Conservation (phyloP, 495 filamentous ascomycete species). For the Penicillium mononematosum region DNA sequence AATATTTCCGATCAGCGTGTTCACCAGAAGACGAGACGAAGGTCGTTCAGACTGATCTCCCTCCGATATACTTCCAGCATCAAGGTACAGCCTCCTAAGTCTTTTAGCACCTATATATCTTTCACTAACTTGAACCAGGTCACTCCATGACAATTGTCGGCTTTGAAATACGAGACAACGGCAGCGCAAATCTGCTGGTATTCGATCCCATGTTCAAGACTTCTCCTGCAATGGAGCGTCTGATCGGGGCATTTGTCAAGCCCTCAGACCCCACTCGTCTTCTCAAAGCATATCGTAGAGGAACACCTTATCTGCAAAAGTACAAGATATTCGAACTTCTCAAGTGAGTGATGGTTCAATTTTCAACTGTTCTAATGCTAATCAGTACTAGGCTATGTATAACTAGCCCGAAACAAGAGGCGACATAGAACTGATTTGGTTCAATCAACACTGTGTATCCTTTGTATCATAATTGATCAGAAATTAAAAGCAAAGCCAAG, state of each 20-base stretch:
- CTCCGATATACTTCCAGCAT: constrained; percentile 92
- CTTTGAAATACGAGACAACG: constrained; percentile 66
- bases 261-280: constrained; percentile 51
- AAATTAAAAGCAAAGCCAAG: background rate
- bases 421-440: background rate
- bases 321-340: constrained; percentile 78
- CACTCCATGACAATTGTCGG: constrained; percentile 94
- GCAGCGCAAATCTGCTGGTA: constrained; percentile 70
- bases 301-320: constrained; percentile 61
- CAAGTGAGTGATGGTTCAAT: constrained; percentile 50
- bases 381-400: constrained; percentile 11
- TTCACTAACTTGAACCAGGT: constrained; percentile 44
- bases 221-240: constrained; percentile 56
- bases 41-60: constrained; percentile 64
- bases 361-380: background rate
- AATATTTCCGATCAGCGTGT: constrained; percentile 64
- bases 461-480: background rate
- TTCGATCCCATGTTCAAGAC: constrained; percentile 89
- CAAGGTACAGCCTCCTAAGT: constrained; percentile 46
- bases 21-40: constrained; percentile 40
- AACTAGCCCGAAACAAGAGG: background rate
- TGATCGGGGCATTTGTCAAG: constrained; percentile 49
- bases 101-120: background rate
- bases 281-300: constrained; percentile 70
- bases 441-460: background rate